Evolutionary conservation across 345 rosid species (phyloP).

Genomic region (Mallotus nudiflorus): DNA sequence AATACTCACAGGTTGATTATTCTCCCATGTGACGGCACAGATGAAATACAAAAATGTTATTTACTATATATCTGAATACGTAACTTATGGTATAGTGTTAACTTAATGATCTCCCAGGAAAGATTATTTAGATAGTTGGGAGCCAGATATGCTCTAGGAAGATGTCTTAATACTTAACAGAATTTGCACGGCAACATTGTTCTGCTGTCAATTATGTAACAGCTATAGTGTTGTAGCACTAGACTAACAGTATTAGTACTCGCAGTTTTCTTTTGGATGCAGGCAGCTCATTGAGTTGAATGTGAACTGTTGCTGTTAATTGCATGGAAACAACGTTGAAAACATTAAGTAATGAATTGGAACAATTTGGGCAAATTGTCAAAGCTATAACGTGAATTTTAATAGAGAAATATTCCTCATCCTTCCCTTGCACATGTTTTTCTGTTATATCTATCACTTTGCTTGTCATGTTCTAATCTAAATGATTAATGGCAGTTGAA

Average conservation of each 20-base stretch:
- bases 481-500: too few relatives aligned
- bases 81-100: not conserved
- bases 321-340: not conserved
- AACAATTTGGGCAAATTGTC: not conserved
- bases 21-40: constrained; percentile 15
- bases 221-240: constrained; percentile 3
- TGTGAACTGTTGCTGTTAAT: not conserved
- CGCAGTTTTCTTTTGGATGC: not conserved
- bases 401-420: too few relatives aligned
- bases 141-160: constrained; percentile 16
- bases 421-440: too few relatives aligned
- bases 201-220: constrained; percentile 21
- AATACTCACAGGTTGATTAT: constrained; percentile 17
- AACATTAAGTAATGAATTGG: not conserved
- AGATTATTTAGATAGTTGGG: constrained; percentile 34
- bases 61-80: not conserved
- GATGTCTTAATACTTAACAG: not conserved
- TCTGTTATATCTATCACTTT: too few relatives aligned
- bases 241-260: not conserved
- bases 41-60: not conserved
- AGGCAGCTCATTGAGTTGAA: not conserved
- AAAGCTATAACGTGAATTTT: too few relatives aligned
- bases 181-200: not conserved
- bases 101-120: constrained; percentile 29
- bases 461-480: too few relatives aligned